phyloP scores from a whole-genome alignment of 2,329 filamentous ascomycete species.

The Fusarium marasasianum region DNA sequence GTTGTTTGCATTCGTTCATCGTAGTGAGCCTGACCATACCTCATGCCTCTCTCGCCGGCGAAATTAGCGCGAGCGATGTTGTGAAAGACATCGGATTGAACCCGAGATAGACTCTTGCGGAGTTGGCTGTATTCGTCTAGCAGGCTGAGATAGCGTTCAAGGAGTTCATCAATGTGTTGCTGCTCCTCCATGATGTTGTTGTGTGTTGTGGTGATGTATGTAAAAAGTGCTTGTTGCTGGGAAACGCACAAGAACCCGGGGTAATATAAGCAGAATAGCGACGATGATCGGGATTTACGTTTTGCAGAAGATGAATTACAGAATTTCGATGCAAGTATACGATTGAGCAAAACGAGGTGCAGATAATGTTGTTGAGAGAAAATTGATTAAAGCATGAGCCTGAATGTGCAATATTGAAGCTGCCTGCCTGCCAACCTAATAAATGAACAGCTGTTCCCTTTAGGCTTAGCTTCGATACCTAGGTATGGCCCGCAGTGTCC shows the following conservation, averaged over 20 bases:
- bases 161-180: constrained; percentile 66
- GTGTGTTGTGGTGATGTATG: not conserved
- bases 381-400: not conserved
- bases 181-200: constrained; percentile 41
- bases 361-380: not conserved
- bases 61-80: constrained; percentile 80
- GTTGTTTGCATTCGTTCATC: constrained; percentile 77
- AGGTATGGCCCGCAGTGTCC: not conserved
- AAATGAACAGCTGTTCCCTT: constrained; percentile 10
- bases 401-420: not conserved
- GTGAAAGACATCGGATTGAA: constrained; percentile 66
- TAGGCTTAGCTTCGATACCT: constrained; percentile 27
- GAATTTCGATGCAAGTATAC: not conserved
- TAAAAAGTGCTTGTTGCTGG: not conserved
- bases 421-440: constrained; percentile 10
- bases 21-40: constrained; percentile 76
- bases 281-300: too few species aligned
- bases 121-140: constrained; percentile 74
- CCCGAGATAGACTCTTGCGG: constrained; percentile 60
- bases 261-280: not conserved
- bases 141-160: constrained; percentile 72
- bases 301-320: not conserved
- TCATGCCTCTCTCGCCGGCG: constrained; percentile 67
- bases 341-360: not conserved
- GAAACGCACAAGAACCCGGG: not conserved